Conservation (phyloP, 805 yeast species). For the Wickerhamomyces strasburgensis region DNA sequence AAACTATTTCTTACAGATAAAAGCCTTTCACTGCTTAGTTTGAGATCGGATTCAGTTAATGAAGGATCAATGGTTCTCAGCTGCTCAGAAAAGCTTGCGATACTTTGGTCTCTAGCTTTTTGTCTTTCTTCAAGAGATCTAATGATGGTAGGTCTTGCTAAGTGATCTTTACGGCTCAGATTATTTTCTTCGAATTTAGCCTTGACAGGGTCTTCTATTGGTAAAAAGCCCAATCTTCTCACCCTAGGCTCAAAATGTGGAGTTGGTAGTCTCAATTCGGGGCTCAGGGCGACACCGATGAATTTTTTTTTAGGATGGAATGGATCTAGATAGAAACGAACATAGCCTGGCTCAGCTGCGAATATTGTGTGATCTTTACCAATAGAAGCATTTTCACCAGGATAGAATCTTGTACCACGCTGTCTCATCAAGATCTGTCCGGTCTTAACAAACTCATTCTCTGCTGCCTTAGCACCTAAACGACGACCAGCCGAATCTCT, state of each 20-base stretch:
- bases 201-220: conserved; percentile 42
- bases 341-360: conserved; percentile 91
- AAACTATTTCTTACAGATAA: conserved; percentile 47
- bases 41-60: conserved; percentile 29
- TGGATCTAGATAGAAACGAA: conserved; percentile 87
- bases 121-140: conserved; percentile 37
- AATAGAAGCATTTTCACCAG: conserved; percentile 86
- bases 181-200: conserved; percentile 56
- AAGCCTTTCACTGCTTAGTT: conserved; percentile 48
- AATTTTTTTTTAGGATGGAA: conserved; percentile 91
- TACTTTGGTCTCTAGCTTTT: conserved; percentile 29
- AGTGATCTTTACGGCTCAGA: conserved; percentile 63
- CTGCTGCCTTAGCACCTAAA: conserved; percentile 84
- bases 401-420: conserved; percentile 90
- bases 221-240: conserved; percentile 75
- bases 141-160: conserved; percentile 49
- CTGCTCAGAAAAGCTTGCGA: conserved; percentile 27
- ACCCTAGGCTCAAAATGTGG: conserved; percentile 87
- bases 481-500: conserved; percentile 94
- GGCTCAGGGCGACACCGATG: conserved; percentile 77
- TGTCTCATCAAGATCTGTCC: conserved; percentile 92
- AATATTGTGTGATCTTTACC: conserved; percentile 92
- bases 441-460: conserved; percentile 64
- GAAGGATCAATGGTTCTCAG: conserved; percentile 24
- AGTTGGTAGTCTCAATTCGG: conserved; percentile 66